Conservation (phyloP, 225 moss, liverwort and hornwort species). For the Pseudoscleropodium purum region DNA sequence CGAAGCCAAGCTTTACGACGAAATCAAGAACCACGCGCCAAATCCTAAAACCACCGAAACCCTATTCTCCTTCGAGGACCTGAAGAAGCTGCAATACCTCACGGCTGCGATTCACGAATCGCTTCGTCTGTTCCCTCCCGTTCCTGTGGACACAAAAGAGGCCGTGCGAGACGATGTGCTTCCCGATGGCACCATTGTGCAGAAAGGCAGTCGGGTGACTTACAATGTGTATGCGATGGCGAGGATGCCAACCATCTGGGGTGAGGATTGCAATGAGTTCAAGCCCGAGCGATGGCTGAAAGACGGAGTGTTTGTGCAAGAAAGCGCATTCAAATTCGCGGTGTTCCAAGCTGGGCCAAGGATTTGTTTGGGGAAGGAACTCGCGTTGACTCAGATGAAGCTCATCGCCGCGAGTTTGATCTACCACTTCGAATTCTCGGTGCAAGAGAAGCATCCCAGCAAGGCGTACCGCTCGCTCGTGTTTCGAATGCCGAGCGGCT, state of each 20-base stretch:
- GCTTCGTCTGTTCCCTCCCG: slow-evolving; percentile 27
- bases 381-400: slow-evolving; percentile 23
- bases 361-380: slow-evolving; percentile 22
- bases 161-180: slow-evolving; percentile 22
- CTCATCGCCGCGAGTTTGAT: slow-evolving; percentile 4
- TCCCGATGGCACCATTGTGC: slow-evolving; percentile 30
- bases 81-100: slow-evolving; percentile 32
- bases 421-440: background rate
- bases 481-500: background rate
- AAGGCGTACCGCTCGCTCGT: background rate
- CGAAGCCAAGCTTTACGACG: slow-evolving; percentile 12
- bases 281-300: slow-evolving; percentile 39
- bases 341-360: slow-evolving; percentile 34
- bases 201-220: background rate
- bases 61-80: slow-evolving; percentile 11
- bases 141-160: slow-evolving; percentile 13
- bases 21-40: background rate
- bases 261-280: slow-evolving; percentile 34
- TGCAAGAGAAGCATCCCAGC: background rate
- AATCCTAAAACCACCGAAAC: background rate
- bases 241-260: slow-evolving; percentile 38
- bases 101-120: slow-evolving; percentile 27
- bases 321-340: slow-evolving; percentile 35
- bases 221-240: slow-evolving; percentile 40
- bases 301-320: slow-evolving; percentile 22